Conservation (phyloP, 2,329 filamentous ascomycete species). For the Nigrograna mackinnonii region DNA sequence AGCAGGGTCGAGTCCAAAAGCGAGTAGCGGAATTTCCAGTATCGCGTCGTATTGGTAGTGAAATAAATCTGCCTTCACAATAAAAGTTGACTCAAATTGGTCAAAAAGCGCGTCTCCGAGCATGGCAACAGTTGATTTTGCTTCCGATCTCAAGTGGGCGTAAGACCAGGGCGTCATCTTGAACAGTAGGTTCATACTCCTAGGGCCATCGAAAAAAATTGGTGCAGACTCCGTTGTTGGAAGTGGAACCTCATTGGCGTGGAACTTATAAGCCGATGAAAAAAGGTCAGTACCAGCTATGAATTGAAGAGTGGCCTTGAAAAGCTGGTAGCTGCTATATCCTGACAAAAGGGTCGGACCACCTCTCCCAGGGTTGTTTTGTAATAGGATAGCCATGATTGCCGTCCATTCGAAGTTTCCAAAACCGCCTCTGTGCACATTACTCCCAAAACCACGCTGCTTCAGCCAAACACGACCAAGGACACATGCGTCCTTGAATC, state of each 20-base stretch:
- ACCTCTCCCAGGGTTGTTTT: conserved; percentile 74
- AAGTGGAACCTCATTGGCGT: conserved; percentile 39
- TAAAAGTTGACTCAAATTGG: conserved; percentile 85
- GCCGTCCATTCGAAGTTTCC: conserved; percentile 89
- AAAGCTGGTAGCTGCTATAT: conserved; percentile 89
- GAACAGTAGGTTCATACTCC: conserved; percentile 80
- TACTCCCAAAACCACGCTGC: conserved; percentile 78
- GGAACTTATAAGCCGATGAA: conserved; percentile 64
- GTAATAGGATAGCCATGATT: conserved; percentile 78
- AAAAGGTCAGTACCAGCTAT: conserved; percentile 73
- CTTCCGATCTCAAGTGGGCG: conserved; percentile 71
- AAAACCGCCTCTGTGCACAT: conserved; percentile 78
- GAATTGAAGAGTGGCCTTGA: conserved; percentile 92
- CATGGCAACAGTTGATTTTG: conserved; percentile 72
- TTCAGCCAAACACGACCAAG: conserved; percentile 87
- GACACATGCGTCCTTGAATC: conserved; percentile 82
- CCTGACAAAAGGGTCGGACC: conserved; percentile 74
- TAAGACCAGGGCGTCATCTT: conserved; percentile 93
- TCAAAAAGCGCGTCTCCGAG: conserved; percentile 74
- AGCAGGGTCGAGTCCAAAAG: conserved; percentile 26
- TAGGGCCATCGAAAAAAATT: conserved; percentile 75
- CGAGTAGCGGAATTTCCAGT: conserved; percentile 43
- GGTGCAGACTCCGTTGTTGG: conserved; percentile 57
- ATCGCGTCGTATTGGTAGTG: conserved; percentile 60
- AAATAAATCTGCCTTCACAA: conserved; percentile 59